Evolutionary conservation across 352 stramenopile species (phyloP), one percentile per base, ranked within the genome.

Genomic region (Globisporangium recalcitrans): DNA sequence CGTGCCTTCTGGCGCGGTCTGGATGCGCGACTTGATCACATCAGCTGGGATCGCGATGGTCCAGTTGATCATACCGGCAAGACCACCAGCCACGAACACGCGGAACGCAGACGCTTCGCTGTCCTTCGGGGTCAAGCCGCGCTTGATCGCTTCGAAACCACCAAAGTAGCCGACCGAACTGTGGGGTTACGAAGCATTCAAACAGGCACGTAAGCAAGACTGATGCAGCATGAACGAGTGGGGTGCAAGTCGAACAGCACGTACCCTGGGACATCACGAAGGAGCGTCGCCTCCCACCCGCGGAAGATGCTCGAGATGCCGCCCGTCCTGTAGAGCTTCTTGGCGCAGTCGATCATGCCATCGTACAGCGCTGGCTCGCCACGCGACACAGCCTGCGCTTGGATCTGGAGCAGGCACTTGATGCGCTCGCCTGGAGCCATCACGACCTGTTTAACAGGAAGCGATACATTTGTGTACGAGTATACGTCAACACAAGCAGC

Each of bases 381-480:
- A 34, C 84, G 81, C 40, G 88, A 82, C 44, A 95, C 77, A 8
- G 83, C 84, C 62, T 93, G 82, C 27, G 87, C 80, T 69, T 99
- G 95, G 61, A 98, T 97, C 80, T 94, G 85, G 21, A 90, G 80
- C 60, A 99, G 73, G 62, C 94, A 98, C 85, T 99, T 99, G 72
- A 99, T 97, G 54, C 97, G 81, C 80, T 99, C 97, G 52, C 89
- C 93, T 19, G 97, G 97, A 16, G 96, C 91, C 93, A 98, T 99
- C 58, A 98, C 71, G 42, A 92, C 80, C 40, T 67, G 26, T 8
- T 31, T 56, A 21, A 38, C 14, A 19, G n/a, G n/a, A n/a, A 51
- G 44, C 24, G 32, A 31, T 27, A 36, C 31, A 52, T 53, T n/a
- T 32, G 11, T 24, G 38, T 29, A 11, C 21, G 9, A 11, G 59